These are phyloP conservation scores for Passiflora organensis DNA, from an alignment of 345 rosid genomes.

Conservation along the genomic window DNA sequence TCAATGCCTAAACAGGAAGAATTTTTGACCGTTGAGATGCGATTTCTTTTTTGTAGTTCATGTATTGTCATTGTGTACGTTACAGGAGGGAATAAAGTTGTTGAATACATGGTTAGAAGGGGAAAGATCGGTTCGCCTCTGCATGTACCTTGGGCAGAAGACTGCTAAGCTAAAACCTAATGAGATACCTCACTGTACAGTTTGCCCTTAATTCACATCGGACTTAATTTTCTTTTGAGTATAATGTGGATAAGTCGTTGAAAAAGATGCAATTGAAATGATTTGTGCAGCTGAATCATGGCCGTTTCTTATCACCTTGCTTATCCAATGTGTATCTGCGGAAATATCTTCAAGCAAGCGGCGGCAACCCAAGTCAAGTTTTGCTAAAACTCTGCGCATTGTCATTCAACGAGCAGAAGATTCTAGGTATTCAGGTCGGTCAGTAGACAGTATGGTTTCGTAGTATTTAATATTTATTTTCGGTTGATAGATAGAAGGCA, in stretches of 20 bases:
- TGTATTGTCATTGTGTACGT: slow-evolving; percentile 9
- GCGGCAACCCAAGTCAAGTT: slow-evolving; percentile 51
- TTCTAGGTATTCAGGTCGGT: slow-evolving; percentile 60
- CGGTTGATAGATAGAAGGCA: neutral
- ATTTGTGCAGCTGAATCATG: slow-evolving; percentile 77
- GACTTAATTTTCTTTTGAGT: neutral
- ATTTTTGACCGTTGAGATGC: too few relatives aligned
- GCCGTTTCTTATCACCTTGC: slow-evolving; percentile 69
- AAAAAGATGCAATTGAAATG: slow-evolving; percentile 18
- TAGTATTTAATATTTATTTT: neutral
- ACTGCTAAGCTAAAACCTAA: slow-evolving; percentile 58
- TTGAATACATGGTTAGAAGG: slow-evolving; percentile 79
- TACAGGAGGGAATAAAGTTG: slow-evolving; percentile 78
- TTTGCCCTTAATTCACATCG: neutral
- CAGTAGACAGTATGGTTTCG: slow-evolving; percentile 3
- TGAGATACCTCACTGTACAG: slow-evolving; percentile 72
- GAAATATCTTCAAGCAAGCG: slow-evolving; percentile 77
- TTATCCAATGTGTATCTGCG: slow-evolving; percentile 55
- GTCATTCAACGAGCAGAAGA: slow-evolving; percentile 69
- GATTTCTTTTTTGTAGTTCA: neutral
- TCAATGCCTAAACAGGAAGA: too few relatives aligned
- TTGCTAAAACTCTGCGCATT: slow-evolving; percentile 64
- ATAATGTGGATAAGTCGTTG: neutral
- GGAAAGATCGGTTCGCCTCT: slow-evolving; percentile 52
- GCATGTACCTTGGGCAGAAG: slow-evolving; percentile 58